Conservation (phyloP, 345 rosid genomes). For the Acer yangbiense region DNA sequence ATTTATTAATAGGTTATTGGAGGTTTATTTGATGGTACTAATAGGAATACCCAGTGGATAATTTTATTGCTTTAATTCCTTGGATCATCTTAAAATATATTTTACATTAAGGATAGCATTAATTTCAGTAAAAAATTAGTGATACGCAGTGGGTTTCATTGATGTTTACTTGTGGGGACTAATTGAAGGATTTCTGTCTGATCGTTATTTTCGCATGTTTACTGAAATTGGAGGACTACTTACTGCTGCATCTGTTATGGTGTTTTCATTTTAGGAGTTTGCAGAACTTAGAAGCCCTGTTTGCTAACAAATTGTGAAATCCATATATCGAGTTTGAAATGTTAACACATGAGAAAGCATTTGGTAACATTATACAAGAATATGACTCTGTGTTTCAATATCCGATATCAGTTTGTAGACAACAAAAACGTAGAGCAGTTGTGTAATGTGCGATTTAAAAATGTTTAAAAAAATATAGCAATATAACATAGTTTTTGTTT, state of each 20-base stretch:
- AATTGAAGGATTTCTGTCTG: neutral
- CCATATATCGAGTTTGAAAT: neutral
- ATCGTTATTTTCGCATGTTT: too few species aligned
- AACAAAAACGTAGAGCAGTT: neutral
- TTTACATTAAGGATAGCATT: neutral
- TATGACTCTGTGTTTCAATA: neutral
- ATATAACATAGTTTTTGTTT: neutral
- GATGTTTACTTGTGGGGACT: neutral
- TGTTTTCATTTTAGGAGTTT: neutral
- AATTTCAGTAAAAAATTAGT: neutral
- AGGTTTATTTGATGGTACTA: neutral
- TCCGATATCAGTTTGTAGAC: neutral
- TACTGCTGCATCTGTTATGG: neutral
- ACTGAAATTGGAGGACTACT: too few species aligned
- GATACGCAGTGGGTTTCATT: neutral
- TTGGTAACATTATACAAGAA: neutral
- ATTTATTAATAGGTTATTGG: constrained; percentile 14
- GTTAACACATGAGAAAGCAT: neutral
- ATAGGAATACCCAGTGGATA: neutral
- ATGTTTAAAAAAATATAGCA: neutral
- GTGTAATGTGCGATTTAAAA: neutral
- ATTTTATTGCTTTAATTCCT: constrained; percentile 1
- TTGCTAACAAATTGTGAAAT: neutral
- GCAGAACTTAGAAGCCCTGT: neutral
- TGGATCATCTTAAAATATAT: neutral